phyloP scores from a whole-genome alignment of 176 grass and related monocot species.

The Triticum urartu region DNA sequence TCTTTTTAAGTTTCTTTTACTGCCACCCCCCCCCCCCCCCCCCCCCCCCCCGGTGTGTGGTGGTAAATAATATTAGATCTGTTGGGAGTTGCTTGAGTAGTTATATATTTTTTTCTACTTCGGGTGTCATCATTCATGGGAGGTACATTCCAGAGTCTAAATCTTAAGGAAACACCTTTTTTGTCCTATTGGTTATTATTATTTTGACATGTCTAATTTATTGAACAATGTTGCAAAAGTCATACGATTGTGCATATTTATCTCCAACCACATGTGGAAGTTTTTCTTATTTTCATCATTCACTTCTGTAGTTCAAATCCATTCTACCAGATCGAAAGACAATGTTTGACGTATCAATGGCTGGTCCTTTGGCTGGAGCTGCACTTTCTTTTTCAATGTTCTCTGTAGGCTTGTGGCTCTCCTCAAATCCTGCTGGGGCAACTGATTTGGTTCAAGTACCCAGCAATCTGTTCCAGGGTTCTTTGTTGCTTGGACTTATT shows the following conservation, averaged over 20 bases:
- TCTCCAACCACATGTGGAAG: background rate
- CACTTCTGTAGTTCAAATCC: slow-evolving; percentile 93
- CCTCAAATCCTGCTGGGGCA: slow-evolving; percentile 68
- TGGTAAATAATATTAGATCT: background rate
- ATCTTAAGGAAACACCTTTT: background rate
- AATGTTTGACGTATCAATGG: slow-evolving; percentile 87
- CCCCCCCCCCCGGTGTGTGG: background rate
- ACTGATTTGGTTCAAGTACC: slow-evolving; percentile 95
- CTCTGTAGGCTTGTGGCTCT: slow-evolving; percentile 87
- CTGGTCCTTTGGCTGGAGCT: slow-evolving; percentile 88
- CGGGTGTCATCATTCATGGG: background rate
- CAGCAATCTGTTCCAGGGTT: slow-evolving; percentile 92
- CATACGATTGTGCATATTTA: background rate
- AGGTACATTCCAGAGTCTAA: background rate
- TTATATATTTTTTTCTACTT: background rate
- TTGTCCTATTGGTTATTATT: background rate
- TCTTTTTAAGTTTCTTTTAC: background rate
- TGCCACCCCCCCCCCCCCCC: too few species aligned
- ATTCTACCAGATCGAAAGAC: slow-evolving; percentile 87
- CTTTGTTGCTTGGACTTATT: slow-evolving; percentile 93
- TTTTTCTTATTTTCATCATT: slow-evolving; percentile 40
- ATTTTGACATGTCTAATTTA: background rate
- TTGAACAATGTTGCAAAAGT: background rate
- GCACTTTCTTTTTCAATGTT: slow-evolving; percentile 98
- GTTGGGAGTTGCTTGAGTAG: background rate